These are phyloP conservation scores for Penicillium hordei DNA, from an alignment of 2,329 filamentous ascomycete genomes.

Conservation along the genomic window DNA sequence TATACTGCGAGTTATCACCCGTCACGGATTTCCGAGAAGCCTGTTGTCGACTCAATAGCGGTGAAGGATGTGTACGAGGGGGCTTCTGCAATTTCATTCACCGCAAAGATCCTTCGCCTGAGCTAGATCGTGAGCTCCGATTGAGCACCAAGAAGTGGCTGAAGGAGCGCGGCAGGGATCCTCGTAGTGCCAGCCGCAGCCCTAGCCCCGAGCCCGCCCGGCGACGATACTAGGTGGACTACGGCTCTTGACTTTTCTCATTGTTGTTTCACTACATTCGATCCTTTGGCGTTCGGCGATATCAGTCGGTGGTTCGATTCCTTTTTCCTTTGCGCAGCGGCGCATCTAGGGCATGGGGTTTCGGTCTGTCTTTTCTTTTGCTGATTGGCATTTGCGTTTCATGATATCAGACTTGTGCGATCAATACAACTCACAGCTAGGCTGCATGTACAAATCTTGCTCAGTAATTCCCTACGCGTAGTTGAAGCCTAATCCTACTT, in stretches of 20 bases:
- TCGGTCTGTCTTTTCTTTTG: conserved; percentile 19
- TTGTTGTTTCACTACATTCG: conserved; percentile 14
- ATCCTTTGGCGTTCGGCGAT: conserved; percentile 26
- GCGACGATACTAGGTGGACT: conserved; percentile 61
- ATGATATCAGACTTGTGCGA: conserved; percentile 33
- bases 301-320: conserved; percentile 20
- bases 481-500: neutral
- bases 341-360: conserved; percentile 16
- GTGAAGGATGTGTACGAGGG: conserved; percentile 91
- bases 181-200: conserved; percentile 76
- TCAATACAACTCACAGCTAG: conserved; percentile 7
- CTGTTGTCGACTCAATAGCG: conserved; percentile 89
- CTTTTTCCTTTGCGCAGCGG: conserved; percentile 18
- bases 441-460: neutral
- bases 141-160: conserved; percentile 96
- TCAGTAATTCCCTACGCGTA: neutral
- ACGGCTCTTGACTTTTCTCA: conserved; percentile 2
- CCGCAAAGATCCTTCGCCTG: conserved; percentile 86
- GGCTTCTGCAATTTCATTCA: conserved; percentile 99
- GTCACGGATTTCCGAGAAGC: conserved; percentile 98
- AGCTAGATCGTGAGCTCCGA: conserved; percentile 83
- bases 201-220: conserved; percentile 82
- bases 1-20: conserved; percentile 96
- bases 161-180: conserved; percentile 77
- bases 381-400: conserved; percentile 24